Base-by-base conservation (phyloP, 257 asterid species). In the Nicotiana tabacum region DNA sequence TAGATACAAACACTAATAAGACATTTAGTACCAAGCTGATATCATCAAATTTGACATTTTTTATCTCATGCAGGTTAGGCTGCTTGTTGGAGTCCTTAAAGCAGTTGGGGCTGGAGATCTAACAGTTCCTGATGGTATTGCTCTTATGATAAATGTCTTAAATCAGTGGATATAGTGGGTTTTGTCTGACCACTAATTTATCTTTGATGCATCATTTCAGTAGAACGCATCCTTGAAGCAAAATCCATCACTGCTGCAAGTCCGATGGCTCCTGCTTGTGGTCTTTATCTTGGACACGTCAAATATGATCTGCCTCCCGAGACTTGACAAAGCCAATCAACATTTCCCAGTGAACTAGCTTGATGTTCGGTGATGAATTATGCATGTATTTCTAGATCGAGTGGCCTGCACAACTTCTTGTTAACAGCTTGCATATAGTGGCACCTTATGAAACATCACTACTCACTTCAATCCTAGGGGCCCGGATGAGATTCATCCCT, bases 191-290 rank as follows among this genome's bases (percentile, higher is more conserved):
- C 46, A 16, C 27, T 76, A 15, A 15, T 51, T 76, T 7, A 2
- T 61, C 37, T 83, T 83, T 51, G 18, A 30, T 16, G 70, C 66
- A 66, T 77, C 56, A 10, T 86, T 88, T 68, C 92, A 96, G 99
- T 94, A 83, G 86, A 92, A 83, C 86, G 91, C 78, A 94, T 96
- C 74, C 93, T 96, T 29, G 81, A 94, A 84, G 98, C 98, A 11
- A 93, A 92, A 93, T 82, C 87, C 15, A 85, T 93, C 5, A 67
- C 88, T 79, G 97, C 95, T 82, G 94, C 95, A 81, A 90, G 92
- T 83, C 97, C 98, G 0, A 96, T 96, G 99, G 98, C 98, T 7
- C 99, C 98, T 6, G 94, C 99, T 21, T 90, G 90, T 81, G 99
- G 99, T 57, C 98, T 96, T 82, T 94, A 94, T 86, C 98, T 96